Base-by-base conservation (phyloP, 495 filamentous ascomycete genomes). In the Lophium mytilinum region DNA sequence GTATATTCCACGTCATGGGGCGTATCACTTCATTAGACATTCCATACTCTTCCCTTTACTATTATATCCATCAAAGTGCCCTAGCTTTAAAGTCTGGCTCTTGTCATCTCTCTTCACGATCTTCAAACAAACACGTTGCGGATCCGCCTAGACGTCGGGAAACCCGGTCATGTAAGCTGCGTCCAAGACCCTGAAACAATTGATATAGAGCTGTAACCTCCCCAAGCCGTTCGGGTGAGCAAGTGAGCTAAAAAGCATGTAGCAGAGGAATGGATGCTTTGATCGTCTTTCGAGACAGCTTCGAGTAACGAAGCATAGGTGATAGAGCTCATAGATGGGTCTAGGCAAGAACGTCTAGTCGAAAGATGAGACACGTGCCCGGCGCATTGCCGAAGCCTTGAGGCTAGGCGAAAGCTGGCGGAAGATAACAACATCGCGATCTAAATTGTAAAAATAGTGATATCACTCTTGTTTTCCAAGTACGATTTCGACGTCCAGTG, bases 201-300 rank as follows among this genome's bases (percentile, higher is more conserved):
- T 83, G 0, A 84, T 79, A 0, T 84, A 9, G 81, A 85, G 64
- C 60, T 82, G 39, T 41, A 41, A 12, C 3, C 12, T 41, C 12
- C 17, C 17, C 9, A 1, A 41, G 39, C 1, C 39, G 39, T 41
- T 41, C 1, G 9, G 8, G 17, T 41, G 39, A 41, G 39, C 3
- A 9, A 41, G 8, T 2, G 24, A 30, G 39, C 39, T 41, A 41
- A 41, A 4, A 17, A 2, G 17, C 4, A 12, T 41, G 11, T 41
- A 41, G 39, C 4, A 83, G 83, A 14, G 85, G 84, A 21, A 87
- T 87, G 63, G 78, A 85, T 63, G 77, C 83, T 0, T 75, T 75
- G 43, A 78, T 86, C 42, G 72, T 87, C 15, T 81, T 76, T 63
- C 70, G 74, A 0, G 83, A 87, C 69, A 83, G 68, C 68, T 49